Percentiles rank a stretch among this genome's conserved stretches.
phyloP scores from a whole-genome alignment of 306 rosid genomes.

The Delonix regia region DNA sequence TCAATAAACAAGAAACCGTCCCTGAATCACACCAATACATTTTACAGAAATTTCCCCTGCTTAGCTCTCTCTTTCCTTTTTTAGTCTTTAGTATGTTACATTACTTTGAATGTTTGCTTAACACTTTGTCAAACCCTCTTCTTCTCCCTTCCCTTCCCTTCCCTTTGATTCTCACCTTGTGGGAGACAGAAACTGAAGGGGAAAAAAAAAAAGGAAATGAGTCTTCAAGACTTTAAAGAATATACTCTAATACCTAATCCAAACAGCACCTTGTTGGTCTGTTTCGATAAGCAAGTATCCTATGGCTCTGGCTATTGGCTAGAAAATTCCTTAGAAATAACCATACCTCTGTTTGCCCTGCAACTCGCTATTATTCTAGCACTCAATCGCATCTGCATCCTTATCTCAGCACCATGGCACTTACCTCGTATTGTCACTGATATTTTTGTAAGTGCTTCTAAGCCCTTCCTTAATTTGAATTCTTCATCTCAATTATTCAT shows the following conservation, averaged over 20 bases:
- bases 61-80: background rate
- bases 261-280: background rate
- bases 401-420: background rate
- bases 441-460: constrained; percentile 42
- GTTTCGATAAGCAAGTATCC: constrained; percentile 25
- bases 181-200: background rate
- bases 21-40: background rate
- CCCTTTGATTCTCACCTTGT: constrained; percentile 8
- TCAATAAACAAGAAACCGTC: constrained; percentile 21
- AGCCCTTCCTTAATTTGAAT: background rate
- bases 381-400: constrained; percentile 37
- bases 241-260: background rate
- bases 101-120: background rate
- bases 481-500: background rate
- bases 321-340: constrained; percentile 29
- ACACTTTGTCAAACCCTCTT: background rate
- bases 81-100: background rate
- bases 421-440: constrained; percentile 43
- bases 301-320: constrained; percentile 24
- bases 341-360: constrained; percentile 35
- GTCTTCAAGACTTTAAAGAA: background rate
- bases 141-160: background rate
- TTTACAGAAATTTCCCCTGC: background rate
- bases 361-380: constrained; percentile 36
- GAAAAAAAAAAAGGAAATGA: constrained; percentile 15